These are phyloP conservation scores for Coemansia pectinata DNA, from an alignment of 192 early-diverging fungal species.

Conservation along the genomic window DNA sequence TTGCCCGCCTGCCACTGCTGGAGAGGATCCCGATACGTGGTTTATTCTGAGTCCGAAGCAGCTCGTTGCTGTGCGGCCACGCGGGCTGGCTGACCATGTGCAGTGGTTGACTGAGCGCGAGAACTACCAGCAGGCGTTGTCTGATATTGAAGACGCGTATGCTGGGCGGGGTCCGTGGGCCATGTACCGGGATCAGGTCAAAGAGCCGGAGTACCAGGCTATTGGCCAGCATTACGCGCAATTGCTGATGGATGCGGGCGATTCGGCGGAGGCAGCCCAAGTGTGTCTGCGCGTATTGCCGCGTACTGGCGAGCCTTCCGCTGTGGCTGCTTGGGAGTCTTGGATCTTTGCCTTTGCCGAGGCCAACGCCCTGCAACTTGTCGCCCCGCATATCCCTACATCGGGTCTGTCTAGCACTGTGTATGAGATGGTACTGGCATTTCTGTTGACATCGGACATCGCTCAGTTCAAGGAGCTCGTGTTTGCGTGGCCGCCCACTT, in stretches of 20 bases:
- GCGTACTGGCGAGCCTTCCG: constrained; percentile 21
- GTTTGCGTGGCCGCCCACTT: constrained; percentile 71
- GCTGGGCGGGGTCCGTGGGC: constrained; percentile 56
- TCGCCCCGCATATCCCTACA: constrained; percentile 78
- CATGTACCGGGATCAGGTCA: constrained; percentile 49
- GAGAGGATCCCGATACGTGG: constrained; percentile 71
- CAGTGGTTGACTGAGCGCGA: constrained; percentile 86
- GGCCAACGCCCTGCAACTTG: constrained; percentile 67
- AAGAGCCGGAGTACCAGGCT: constrained; percentile 61
- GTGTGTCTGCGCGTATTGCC: constrained; percentile 76
- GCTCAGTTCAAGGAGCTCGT: constrained; percentile 62
- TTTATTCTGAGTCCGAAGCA: constrained; percentile 95
- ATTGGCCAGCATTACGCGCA: constrained; percentile 83
- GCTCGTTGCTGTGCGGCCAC: constrained; percentile 82
- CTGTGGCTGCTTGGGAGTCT: constrained; percentile 71
- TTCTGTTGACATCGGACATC: constrained; percentile 43
- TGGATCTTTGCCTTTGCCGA: constrained; percentile 93
- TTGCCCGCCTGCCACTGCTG: neutral
- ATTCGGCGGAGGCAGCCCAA: constrained; percentile 68
- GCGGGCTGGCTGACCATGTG: constrained; percentile 92
- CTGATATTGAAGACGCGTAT: constrained; percentile 62
- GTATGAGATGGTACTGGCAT: constrained; percentile 86
- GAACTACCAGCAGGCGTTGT: constrained; percentile 79
- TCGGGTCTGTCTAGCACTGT: constrained; percentile 68
- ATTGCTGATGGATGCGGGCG: constrained; percentile 70